Base-by-base conservation (phyloP, 2,329 filamentous ascomycete genomes). In the Phialophora macrospora region DNA sequence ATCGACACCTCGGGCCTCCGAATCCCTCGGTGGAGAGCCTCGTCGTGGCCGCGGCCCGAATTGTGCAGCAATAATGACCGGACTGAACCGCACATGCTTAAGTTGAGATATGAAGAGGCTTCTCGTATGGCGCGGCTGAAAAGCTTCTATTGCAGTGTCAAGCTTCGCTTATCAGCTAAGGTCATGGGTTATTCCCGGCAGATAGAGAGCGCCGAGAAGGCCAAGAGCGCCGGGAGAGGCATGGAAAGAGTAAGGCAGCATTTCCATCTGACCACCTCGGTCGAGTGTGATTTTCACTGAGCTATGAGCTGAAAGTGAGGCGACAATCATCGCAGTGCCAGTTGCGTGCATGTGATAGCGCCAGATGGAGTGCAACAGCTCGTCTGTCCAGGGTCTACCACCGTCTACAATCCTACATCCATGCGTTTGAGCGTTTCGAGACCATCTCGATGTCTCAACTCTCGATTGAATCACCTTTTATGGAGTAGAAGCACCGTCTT, bases 151-250 rank as follows among this genome's bases (percentile, higher is more conserved):
- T 9, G 24, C 28, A 11, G 17, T 4, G 28, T 20, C 28, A 34
- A 55, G 24, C 8, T 17, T 55, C 52, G 52, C 52, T 55, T n/a
- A 55, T 4, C 28, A 34, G 17, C 4, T 28, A 30, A 28, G 22
- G 52, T 17, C 12, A 55, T 55, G 52, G 52, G 24, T 22, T 9
- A 14, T 55, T 55, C 52, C 52, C 52, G 52, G 52, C n/a, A n/a
- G n/a, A n/a, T n/a, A n/a, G n/a, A n/a, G n/a, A n/a, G n/a, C n/a
- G n/a, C 24, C 24, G 3, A 24, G 24, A 24, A 3, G 3, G 24
- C 24, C 24, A 24, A 24, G 24, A 24, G 24, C 2, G 24, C 48
- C 38, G 38, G 7, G 38, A 44, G 38, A 41, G 38, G 14, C 17
- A 44, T 48, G 48, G 48, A 8, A 24, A 4, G 48, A 51, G 38